phyloP scores from a whole-genome alignment of 1,284 basidiomycete species.

The Fomes fomentarius region DNA sequence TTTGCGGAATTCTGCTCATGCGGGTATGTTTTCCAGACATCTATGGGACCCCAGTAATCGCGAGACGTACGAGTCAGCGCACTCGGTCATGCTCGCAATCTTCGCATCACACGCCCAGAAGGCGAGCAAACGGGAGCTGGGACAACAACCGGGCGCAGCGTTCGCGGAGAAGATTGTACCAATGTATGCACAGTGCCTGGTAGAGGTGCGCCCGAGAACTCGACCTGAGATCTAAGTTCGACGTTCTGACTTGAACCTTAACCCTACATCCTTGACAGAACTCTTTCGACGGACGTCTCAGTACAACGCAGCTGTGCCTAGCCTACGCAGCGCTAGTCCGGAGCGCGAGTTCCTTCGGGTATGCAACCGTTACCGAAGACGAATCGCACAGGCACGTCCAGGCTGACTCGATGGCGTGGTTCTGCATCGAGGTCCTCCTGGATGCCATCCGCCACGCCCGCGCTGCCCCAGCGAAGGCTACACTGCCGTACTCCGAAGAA shows the following conservation, averaged over 20 bases:
- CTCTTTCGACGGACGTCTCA: conserved; percentile 59
- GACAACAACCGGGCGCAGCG: background rate
- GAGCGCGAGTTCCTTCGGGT: conserved; percentile 46
- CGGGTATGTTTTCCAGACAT: conserved; percentile 42
- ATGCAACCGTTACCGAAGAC: no score
- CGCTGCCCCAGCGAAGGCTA: conserved; percentile 3
- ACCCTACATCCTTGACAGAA: conserved; percentile 49
- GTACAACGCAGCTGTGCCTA: conserved; percentile 59
- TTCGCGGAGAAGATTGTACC: conserved; percentile 63
- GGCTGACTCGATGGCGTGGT: conserved; percentile 54
- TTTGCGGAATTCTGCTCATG: conserved; percentile 5
- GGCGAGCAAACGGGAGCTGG: conserved; percentile 25
- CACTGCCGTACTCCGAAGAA: background rate
- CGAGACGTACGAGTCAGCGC: conserved; percentile 74
- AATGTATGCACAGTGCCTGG: conserved; percentile 65
- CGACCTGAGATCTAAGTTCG: background rate
- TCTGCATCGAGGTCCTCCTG: conserved; percentile 59
- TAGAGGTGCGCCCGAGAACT: conserved; percentile 53
- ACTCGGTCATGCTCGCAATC: conserved; percentile 72
- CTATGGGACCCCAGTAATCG: conserved; percentile 58
- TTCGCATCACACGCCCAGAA: conserved; percentile 61
- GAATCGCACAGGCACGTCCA: conserved; percentile 3
- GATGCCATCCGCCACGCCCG: conserved; percentile 37
- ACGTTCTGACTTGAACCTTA: background rate
- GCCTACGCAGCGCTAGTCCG: conserved; percentile 69